Conservation (phyloP, 805 yeast genomes). For the Candida cerambycidarum region DNA sequence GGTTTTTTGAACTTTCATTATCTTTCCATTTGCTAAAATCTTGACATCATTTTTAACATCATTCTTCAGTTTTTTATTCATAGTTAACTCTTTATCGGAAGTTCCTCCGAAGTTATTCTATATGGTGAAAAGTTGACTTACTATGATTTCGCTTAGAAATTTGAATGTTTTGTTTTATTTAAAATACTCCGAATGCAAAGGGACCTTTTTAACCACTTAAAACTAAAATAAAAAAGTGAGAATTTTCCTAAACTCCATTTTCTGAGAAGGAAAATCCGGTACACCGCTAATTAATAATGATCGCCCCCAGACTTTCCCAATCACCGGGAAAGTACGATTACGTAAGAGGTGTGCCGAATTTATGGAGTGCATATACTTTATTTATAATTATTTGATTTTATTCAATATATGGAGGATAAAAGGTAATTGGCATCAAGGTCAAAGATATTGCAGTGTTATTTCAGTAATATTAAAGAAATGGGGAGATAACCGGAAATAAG, state of each 20-base stretch:
- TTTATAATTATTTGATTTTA: too few relatives aligned
- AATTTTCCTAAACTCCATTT: constrained; percentile 7
- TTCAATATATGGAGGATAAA: too few relatives aligned
- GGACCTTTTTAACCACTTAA: constrained; percentile 1
- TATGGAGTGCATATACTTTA: constrained; percentile 5
- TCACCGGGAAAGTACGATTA: constrained; percentile 1
- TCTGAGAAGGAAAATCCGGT: background rate
- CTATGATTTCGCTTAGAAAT: too few relatives aligned
- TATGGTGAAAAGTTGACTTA: background rate
- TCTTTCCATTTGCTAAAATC: constrained; percentile 48
- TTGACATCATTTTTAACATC: constrained; percentile 15
- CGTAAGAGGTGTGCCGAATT: background rate
- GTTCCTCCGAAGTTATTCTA: background rate
- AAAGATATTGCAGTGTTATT: too few relatives aligned
- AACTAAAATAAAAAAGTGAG: constrained; percentile 2
- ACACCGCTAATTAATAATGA: background rate
- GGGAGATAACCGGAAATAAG: too few relatives aligned
- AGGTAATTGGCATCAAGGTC: too few relatives aligned
- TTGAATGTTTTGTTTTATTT: too few relatives aligned
- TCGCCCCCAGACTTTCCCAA: constrained; percentile 2
- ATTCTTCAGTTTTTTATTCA: constrained; percentile 2
- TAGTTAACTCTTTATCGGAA: background rate
- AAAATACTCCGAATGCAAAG: constrained; percentile 3
- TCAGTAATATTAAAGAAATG: too few relatives aligned
- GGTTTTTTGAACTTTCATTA: constrained; percentile 59